Conservation (phyloP, 2,329 filamentous ascomycete species). For the Ophiostoma sp. region DNA sequence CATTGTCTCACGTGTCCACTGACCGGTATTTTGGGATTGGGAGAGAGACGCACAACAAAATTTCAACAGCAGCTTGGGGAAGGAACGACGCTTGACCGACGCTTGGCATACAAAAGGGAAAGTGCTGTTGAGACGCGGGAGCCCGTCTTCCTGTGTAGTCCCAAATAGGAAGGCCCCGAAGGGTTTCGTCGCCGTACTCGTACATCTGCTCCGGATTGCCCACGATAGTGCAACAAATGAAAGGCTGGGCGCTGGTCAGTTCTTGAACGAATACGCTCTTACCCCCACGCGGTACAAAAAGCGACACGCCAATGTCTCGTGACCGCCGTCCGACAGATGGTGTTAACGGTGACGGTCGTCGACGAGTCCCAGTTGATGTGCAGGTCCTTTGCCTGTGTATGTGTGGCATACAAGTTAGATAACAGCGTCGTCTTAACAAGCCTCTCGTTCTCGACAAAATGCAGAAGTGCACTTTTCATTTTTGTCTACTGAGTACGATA, state of each 20-base stretch:
- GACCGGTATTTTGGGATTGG: not conserved
- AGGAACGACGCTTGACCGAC: not conserved
- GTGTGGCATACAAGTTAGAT: not conserved
- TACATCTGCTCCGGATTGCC: not conserved
- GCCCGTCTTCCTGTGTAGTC: not conserved
- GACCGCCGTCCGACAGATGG: not conserved
- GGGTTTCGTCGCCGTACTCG: not conserved
- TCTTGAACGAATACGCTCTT: not conserved
- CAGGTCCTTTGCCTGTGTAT: not conserved
- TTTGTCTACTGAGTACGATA: too few species aligned
- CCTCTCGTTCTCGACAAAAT: not conserved
- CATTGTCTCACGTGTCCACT: not conserved
- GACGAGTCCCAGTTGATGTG: not conserved
- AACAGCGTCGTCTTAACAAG: not conserved
- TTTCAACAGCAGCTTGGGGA: not conserved
- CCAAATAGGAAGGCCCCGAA: constrained; percentile 14
- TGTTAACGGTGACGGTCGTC: not conserved
- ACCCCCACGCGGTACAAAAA: not conserved
- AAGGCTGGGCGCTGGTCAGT: not conserved
- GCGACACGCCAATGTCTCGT: not conserved
- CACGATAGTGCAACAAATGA: not conserved
- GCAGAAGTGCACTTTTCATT: not conserved
- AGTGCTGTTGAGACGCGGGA: not conserved
- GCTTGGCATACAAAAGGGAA: not conserved
- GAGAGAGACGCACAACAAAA: not conserved